These are phyloP conservation scores for Kuraishia ogatae DNA, from an alignment of 805 yeast genomes.

Conservation along the genomic window DNA sequence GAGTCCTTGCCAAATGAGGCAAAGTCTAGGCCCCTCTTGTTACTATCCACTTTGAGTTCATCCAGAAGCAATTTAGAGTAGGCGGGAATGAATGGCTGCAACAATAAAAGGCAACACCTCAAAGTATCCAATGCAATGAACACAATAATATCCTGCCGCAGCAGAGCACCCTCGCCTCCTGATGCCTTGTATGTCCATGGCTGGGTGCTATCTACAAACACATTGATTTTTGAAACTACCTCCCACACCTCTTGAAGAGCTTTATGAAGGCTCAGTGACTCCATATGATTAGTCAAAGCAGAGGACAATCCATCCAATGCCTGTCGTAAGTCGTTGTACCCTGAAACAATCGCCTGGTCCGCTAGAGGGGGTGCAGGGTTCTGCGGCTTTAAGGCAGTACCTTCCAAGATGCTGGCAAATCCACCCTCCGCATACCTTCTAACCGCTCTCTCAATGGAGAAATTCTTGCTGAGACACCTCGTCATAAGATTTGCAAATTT, in stretches of 20 bases:
- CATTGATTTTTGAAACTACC: slow-evolving; percentile 51
- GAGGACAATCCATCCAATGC: slow-evolving; percentile 18
- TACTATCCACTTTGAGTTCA: slow-evolving; percentile 44
- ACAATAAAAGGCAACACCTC: slow-evolving; percentile 56
- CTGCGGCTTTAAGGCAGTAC: not conserved
- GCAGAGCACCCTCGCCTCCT: slow-evolving; percentile 14
- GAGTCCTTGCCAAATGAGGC: slow-evolving; percentile 51
- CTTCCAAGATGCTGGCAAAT: not conserved
- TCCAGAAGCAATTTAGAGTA: slow-evolving; percentile 50
- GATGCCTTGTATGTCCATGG: slow-evolving; percentile 61
- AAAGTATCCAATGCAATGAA: slow-evolving; percentile 62
- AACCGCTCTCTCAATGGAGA: not conserved
- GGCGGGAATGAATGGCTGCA: slow-evolving; percentile 68
- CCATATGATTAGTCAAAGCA: slow-evolving; percentile 33
- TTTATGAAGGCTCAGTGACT: slow-evolving; percentile 40
- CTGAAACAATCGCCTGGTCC: slow-evolving; percentile 1
- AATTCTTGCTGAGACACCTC: slow-evolving; percentile 34
- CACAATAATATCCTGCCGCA: slow-evolving; percentile 44
- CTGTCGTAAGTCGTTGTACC: slow-evolving; percentile 8
- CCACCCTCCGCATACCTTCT: not conserved
- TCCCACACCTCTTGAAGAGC: slow-evolving; percentile 56
- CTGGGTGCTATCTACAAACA: slow-evolving; percentile 54
- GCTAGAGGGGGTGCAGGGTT: too few species aligned
- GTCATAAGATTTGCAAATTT: slow-evolving; percentile 76
- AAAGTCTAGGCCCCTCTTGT: slow-evolving; percentile 31